Evolutionary conservation across 768 basidiomycete genomes (phyloP).

Genomic region (Auriscalpium orientale): DNA sequence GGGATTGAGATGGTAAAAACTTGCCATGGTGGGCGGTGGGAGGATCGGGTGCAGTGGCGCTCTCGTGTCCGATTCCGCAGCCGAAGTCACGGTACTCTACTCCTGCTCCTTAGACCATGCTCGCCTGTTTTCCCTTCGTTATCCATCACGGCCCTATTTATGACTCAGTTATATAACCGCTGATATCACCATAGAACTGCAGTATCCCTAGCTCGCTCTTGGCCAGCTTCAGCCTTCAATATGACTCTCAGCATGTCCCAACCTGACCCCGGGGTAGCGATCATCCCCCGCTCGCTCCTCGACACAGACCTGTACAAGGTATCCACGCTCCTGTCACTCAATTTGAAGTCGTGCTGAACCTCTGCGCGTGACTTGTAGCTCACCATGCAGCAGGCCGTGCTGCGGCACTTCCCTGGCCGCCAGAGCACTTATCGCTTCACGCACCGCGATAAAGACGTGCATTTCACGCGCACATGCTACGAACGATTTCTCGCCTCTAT

Average conservation of each 20-base stretch:
- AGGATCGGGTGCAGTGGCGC: neutral
- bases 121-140: too few relatives aligned
- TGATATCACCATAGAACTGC: too few relatives aligned
- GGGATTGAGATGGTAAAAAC: constrained; percentile 4
- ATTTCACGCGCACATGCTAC: constrained; percentile 61
- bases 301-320: constrained; percentile 97
- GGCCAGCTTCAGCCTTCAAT: too few relatives aligned
- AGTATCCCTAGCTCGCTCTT: too few relatives aligned
- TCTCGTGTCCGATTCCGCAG: too few relatives aligned
- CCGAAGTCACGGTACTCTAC: too few relatives aligned
- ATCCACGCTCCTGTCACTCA: constrained; percentile 1
- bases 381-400: constrained; percentile 92
- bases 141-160: too few relatives aligned
- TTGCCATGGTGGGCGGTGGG: neutral
- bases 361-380: constrained; percentile 38
- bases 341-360: neutral
- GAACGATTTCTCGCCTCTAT: constrained; percentile 50
- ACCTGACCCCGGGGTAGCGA: constrained; percentile 1
- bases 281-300: constrained; percentile 50
- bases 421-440: constrained; percentile 74
- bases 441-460: constrained; percentile 57
- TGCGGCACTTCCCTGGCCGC: constrained; percentile 66
- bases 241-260: neutral
- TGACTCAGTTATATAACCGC: too few relatives aligned
- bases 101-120: too few relatives aligned